Percentiles rank a stretch among this genome's conserved stretches.
phyloP scores from a whole-genome alignment of 108 stramenopile species.

The Pseudonitzschia multiseries region DNA sequence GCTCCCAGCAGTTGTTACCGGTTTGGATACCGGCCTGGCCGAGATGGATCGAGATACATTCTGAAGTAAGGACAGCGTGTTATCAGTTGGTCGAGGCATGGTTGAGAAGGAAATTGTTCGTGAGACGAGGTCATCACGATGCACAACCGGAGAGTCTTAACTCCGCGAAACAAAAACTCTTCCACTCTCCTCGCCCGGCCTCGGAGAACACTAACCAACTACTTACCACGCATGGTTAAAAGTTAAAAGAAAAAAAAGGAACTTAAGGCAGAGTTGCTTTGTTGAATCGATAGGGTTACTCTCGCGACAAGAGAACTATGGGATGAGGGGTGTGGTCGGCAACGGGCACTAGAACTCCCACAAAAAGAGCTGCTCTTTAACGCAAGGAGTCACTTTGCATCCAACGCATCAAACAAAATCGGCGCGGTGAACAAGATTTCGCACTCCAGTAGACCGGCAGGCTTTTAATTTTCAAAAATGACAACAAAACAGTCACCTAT shows the following conservation, averaged over 20 bases:
- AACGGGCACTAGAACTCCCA: neutral
- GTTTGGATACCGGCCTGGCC: slow-evolving; percentile 96
- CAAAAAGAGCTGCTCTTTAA: neutral
- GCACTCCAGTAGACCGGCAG: neutral
- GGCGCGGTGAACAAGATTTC: neutral
- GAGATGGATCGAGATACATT: slow-evolving; percentile 83
- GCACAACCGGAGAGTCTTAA: neutral
- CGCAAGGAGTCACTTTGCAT: neutral
- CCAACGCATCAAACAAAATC: neutral
- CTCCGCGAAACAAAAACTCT: neutral
- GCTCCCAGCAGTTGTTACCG: slow-evolving; percentile 98
- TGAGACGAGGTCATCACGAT: neutral
- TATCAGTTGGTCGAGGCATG: neutral
- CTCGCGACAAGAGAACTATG: slow-evolving; percentile 46
- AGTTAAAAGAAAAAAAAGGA: slow-evolving; percentile 15
- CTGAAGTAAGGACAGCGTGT: neutral
- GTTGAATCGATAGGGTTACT: slow-evolving; percentile 17
- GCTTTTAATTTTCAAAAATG: neutral
- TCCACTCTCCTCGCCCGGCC: neutral
- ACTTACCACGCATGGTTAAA: slow-evolving; percentile 48
- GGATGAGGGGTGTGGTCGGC: neutral
- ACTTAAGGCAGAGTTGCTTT: slow-evolving; percentile 1
- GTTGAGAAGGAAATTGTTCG: neutral
- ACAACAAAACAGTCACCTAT: neutral
- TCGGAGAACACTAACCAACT: neutral